Evolutionary conservation across 306 rosid species (phyloP).

Genomic region (Calophaca sinica): DNA sequence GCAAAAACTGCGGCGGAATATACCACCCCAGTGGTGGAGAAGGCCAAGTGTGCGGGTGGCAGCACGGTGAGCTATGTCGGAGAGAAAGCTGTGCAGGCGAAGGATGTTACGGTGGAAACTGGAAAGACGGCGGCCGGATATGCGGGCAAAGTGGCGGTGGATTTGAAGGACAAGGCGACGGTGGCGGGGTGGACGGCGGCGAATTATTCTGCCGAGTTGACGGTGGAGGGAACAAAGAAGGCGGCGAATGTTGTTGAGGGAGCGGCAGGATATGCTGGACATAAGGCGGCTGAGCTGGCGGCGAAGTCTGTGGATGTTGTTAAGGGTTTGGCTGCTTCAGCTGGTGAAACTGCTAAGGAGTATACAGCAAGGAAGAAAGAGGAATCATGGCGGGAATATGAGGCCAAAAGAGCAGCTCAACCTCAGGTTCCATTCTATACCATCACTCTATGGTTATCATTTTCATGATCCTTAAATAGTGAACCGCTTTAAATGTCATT

Average conservation of each 20-base stretch:
- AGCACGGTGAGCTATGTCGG: conserved; percentile 51
- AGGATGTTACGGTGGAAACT: conserved; percentile 50
- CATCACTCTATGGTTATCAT: not conserved
- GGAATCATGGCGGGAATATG: conserved; percentile 57
- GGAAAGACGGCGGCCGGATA: conserved; percentile 53
- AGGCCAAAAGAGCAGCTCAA: conserved; percentile 47
- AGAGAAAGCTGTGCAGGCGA: conserved; percentile 55
- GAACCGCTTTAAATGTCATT: too few species aligned
- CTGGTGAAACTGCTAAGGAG: conserved; percentile 73
- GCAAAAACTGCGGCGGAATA: conserved; percentile 52
- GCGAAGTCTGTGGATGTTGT: conserved; percentile 56
- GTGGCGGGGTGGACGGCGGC: conserved; percentile 77
- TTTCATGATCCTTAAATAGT: too few species aligned
- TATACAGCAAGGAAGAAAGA: conserved; percentile 81
- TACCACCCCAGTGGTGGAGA: conserved; percentile 52
- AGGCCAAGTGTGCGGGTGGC: conserved; percentile 52
- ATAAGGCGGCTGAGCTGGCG: conserved; percentile 58
- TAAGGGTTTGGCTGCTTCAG: conserved; percentile 56
- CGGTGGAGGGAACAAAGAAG: conserved; percentile 68
- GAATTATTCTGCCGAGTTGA: conserved; percentile 57
- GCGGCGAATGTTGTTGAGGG: conserved; percentile 58
- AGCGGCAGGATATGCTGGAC: conserved; percentile 65
- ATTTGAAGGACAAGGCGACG: conserved; percentile 63
- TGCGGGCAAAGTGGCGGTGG: conserved; percentile 56
- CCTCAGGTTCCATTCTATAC: conserved; percentile 45